These are phyloP conservation scores for Rhodotorula sp. DNA, from an alignment of 1,284 basidiomycete genomes.

Conservation along the genomic window DNA sequence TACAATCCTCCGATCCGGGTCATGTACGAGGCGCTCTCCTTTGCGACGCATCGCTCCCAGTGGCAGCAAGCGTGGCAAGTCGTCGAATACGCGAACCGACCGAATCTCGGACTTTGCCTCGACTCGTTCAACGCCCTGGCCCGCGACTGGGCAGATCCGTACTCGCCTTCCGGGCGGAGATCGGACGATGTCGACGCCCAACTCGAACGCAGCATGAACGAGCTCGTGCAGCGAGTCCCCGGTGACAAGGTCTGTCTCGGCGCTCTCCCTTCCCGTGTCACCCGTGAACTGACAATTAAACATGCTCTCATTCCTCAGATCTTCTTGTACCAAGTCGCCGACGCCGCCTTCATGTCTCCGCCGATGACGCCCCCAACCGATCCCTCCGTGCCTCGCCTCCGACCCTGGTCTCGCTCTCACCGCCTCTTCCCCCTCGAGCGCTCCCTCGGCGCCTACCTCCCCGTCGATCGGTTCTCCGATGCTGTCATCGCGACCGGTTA, in stretches of 20 bases:
- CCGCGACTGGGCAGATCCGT: constrained; percentile 48
- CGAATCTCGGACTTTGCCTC: constrained; percentile 49
- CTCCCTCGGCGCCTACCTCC: constrained; percentile 48
- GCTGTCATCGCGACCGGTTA: constrained; percentile 48
- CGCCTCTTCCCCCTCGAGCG: constrained; percentile 50
- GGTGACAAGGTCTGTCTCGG: constrained; percentile 25
- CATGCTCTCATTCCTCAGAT: constrained; percentile 35
- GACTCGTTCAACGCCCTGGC: constrained; percentile 52
- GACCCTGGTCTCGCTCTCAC: constrained; percentile 49
- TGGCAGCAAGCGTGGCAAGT: constrained; percentile 49
- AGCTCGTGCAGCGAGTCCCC: constrained; percentile 38
- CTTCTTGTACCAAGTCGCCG: constrained; percentile 51
- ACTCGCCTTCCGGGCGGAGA: constrained; percentile 33
- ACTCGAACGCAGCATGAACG: constrained; percentile 35
- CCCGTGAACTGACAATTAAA: background rate
- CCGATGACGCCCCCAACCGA: constrained; percentile 44
- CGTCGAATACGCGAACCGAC: constrained; percentile 44
- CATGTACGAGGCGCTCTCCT: constrained; percentile 40
- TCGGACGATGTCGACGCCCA: constrained; percentile 41
- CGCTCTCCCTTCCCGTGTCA: background rate
- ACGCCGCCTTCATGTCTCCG: constrained; percentile 44
- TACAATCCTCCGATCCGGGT: constrained; percentile 39
- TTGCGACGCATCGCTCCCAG: constrained; percentile 43
- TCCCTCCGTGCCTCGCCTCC: constrained; percentile 47
- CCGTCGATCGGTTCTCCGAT: constrained; percentile 46